phyloP scores from a whole-genome alignment of 345 rosid genomes.

The Arabis alpina region DNA sequence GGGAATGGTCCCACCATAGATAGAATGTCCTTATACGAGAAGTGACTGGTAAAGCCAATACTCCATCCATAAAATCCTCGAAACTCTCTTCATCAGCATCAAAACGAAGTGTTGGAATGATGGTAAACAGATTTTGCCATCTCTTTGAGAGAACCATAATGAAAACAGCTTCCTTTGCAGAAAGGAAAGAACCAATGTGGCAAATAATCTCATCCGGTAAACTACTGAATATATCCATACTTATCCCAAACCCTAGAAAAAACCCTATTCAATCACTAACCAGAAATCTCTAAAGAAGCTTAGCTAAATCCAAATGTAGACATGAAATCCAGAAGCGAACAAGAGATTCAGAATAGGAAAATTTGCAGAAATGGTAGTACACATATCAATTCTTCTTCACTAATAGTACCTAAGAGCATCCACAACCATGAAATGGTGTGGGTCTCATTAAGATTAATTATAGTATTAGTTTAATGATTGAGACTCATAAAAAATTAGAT shows the following conservation, averaged over 20 bases:
- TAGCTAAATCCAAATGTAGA: too few species aligned
- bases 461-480: too few species aligned
- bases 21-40: background rate
- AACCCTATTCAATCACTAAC: too few species aligned
- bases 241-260: background rate
- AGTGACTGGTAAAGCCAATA: background rate
- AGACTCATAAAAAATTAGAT: too few species aligned
- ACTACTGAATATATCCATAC: background rate
- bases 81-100: background rate
- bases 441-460: too few species aligned
- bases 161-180: slow-evolving; percentile 17
- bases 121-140: background rate
- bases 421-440: too few species aligned
- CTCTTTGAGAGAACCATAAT: background rate
- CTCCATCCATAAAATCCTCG: background rate
- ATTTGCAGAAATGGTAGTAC: too few species aligned
- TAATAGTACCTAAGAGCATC: too few species aligned
- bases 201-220: background rate
- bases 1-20: background rate
- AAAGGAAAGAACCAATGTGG: slow-evolving; percentile 1
- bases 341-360: too few species aligned
- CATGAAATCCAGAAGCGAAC: too few species aligned
- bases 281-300: too few species aligned
- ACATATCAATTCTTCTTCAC: too few species aligned
- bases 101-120: background rate